Conservation (phyloP, 225 moss, liverwort and hornwort species). For the Sphagnum tenellum region DNA sequence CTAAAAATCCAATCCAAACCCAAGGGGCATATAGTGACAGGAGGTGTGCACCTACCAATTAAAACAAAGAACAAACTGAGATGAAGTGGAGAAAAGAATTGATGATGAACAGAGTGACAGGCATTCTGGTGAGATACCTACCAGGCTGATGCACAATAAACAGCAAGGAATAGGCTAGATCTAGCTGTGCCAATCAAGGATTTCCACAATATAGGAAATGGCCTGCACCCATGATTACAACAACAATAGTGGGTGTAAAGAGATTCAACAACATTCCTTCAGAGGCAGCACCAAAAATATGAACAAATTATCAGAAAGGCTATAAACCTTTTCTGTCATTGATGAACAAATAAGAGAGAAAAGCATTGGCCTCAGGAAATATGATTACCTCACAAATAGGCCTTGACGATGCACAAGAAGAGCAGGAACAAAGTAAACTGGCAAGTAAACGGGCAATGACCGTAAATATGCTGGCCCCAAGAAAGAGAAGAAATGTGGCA, state of each 20-base stretch:
- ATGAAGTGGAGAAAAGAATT: too few relatives aligned
- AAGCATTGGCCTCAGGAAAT: too few relatives aligned
- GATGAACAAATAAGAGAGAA: not conserved
- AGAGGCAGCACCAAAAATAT: not conserved
- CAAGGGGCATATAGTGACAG: too few relatives aligned
- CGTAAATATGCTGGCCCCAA: conserved; percentile 66
- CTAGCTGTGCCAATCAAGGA: conserved; percentile 57
- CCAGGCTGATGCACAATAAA: conserved; percentile 87
- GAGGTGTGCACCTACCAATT: too few relatives aligned
- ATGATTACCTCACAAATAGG: conserved; percentile 62
- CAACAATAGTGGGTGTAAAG: not conserved
- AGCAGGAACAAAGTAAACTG: conserved; percentile 90
- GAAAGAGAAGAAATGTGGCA: conserved; percentile 63
- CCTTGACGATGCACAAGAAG: conserved; percentile 91
- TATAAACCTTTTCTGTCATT: too few relatives aligned
- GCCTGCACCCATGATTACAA: conserved; percentile 34
- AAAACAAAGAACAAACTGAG: too few relatives aligned
- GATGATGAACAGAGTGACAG: too few relatives aligned
- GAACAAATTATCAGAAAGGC: not conserved
- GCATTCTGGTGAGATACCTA: conserved; percentile 14
- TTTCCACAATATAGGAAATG: conserved; percentile 72
- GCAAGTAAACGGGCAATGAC: conserved; percentile 83
- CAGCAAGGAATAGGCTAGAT: conserved; percentile 90
- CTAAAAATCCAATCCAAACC: too few relatives aligned
- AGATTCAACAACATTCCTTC: not conserved